Percentiles rank a stretch among this genome's conserved stretches.
Conservation (phyloP, 257 asterid genomes). For the Linderniella brevidens region DNA sequence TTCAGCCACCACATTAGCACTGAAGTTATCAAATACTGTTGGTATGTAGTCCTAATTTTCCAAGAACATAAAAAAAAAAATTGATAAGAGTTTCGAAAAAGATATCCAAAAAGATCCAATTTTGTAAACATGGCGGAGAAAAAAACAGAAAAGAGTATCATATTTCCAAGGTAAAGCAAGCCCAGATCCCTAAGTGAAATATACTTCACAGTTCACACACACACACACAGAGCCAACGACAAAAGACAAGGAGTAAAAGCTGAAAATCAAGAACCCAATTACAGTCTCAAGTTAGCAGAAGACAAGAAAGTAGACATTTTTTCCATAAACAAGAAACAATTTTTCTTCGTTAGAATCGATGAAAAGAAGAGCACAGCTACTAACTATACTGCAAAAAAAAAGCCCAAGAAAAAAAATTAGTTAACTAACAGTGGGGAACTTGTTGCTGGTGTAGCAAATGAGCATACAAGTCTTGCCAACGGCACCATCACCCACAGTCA, state of each 20-base stretch:
- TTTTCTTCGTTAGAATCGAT: too few relatives aligned
- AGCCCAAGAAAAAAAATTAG: constrained; percentile 2
- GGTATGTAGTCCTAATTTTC: constrained; percentile 51
- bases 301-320: too few relatives aligned
- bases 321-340: too few relatives aligned
- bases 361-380: neutral
- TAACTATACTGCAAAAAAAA: constrained; percentile 7
- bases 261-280: constrained; percentile 11
- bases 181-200: constrained; percentile 5
- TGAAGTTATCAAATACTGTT: constrained; percentile 72
- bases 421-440: constrained; percentile 75
- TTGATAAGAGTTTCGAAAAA: neutral
- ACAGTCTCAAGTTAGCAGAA: neutral
- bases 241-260: neutral
- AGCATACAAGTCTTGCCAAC: constrained; percentile 99
- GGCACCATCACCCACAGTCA: constrained; percentile 98
- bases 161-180: neutral
- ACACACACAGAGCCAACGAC: too few relatives aligned
- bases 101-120: too few relatives aligned
- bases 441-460: constrained; percentile 92
- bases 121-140: too few relatives aligned
- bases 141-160: too few relatives aligned
- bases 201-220: too few relatives aligned
- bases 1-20: constrained; percentile 95
- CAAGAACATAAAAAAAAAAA: constrained; percentile 5